Percentiles rank a stretch among this genome's conserved stretches.
Evolutionary conservation across 2,329 filamentous ascomycete genomes (phyloP).

Genomic region (Fonsecaea multimorphosa): DNA sequence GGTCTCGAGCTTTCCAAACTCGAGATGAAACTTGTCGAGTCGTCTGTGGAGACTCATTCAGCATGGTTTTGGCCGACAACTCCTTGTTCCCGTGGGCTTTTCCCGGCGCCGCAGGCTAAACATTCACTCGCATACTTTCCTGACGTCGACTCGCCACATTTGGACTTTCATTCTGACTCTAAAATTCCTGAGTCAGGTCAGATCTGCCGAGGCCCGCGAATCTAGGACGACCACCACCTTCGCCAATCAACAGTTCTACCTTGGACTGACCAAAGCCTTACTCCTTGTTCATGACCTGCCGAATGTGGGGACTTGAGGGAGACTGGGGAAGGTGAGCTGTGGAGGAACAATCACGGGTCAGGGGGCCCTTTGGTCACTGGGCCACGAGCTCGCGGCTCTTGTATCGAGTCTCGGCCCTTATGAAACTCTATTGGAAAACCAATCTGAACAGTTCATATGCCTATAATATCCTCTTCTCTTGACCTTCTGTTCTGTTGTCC

Average conservation of each 20-base stretch:
- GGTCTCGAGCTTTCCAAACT: background rate
- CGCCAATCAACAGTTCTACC: constrained; percentile 13
- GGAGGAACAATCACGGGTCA: background rate
- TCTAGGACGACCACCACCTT: background rate
- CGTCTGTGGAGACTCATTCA: constrained; percentile 2
- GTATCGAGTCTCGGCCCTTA: background rate
- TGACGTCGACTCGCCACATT: constrained; percentile 1
- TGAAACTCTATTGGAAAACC: background rate
- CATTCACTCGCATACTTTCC: background rate
- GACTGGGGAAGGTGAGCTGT: background rate
- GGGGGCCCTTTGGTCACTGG: background rate
- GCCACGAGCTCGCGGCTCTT: background rate
- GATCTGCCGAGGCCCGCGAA: constrained; percentile 10
- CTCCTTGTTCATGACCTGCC: background rate
- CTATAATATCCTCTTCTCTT: background rate
- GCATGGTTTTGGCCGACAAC: background rate
- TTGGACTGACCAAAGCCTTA: background rate
- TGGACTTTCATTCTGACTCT: constrained; percentile 13
- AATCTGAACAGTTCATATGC: constrained; percentile 4
- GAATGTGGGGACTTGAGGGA: constrained; percentile 17
- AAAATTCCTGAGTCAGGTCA: constrained; percentile 18
- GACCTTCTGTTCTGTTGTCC: background rate
- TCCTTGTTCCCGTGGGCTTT: background rate
- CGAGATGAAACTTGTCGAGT: background rate
- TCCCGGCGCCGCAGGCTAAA: background rate